These are phyloP conservation scores for Alternaria incomplexa DNA, from an alignment of 2,329 filamentous ascomycete genomes.

Conservation along the genomic window DNA sequence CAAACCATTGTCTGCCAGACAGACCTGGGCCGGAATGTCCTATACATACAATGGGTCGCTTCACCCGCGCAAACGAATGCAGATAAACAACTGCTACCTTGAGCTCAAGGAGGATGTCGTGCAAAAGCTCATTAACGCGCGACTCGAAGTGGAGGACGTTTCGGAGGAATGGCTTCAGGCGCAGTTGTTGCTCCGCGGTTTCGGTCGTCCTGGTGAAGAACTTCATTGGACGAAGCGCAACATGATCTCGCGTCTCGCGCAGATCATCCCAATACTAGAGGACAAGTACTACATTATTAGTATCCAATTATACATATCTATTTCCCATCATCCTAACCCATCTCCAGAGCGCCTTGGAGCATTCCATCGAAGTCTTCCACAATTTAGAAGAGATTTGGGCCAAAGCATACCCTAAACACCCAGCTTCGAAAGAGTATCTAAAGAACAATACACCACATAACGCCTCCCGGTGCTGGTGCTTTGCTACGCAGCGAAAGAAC, in stretches of 20 bases:
- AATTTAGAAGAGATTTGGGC: background rate
- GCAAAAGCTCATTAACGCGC: background rate
- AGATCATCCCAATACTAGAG: too few species aligned
- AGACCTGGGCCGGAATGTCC: background rate
- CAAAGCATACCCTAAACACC: background rate
- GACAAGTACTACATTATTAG: background rate
- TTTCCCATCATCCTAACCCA: background rate
- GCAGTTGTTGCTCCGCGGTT: background rate
- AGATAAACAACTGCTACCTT: background rate
- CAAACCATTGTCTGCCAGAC: background rate
- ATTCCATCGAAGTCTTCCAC: background rate
- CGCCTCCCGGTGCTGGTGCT: background rate
- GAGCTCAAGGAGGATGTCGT: background rate
- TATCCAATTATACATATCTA: fast-evolving
- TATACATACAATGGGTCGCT: background rate
- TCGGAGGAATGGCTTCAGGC: background rate
- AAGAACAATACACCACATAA: background rate
- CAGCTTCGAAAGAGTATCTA: background rate
- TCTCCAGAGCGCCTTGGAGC: background rate
- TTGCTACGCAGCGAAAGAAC: background rate
- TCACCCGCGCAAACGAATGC: background rate
- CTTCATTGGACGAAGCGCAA: fast-evolving
- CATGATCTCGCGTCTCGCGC: background rate
- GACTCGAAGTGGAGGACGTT: background rate
- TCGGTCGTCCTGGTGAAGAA: background rate